Evolutionary conservation across 371 early-diverging fungal species (phyloP), one percentile per base, ranked within the genome.

Genomic region (Dichotomocladium elegans): DNA sequence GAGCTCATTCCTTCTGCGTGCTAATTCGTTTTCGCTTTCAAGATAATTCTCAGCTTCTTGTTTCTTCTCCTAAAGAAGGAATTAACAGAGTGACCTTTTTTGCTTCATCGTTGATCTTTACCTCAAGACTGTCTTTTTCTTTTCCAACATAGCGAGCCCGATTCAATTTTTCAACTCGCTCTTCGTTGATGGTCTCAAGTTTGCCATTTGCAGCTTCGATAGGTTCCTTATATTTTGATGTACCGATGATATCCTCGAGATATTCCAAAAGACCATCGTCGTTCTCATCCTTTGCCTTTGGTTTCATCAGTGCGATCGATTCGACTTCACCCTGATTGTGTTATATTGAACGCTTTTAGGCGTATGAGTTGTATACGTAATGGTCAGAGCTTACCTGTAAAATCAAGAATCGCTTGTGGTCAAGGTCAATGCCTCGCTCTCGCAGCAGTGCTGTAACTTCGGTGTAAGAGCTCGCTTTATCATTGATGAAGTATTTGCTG

Each of bases 211-310:
- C 77, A 10, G 85, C 76, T 56, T 95, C 94, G 55, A 99, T 99
- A 21, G 85, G 81, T 15, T 79, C 82, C 70, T 96, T 94, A 68
- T 93, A 98, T 41, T 79, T 70, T 3, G 88, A 81, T 3, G 99
- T 99, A 7, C 99, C 99, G 47, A 99, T 99, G 45, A 99, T 99
- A 70, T 99, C 99, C 67, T 99, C 99, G 31, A 99, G 75, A 68
- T 99, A 99, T 70, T 99, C 99, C 7, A 99, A 80, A 44, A 99
- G 71, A 0, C 99, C 99, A 49, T 94, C 98, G 47, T 98, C 98
- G 57, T 91, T 83, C 30, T 93, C 95, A 27, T 75, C 91, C 57
- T 79, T 85, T 4, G 91, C 97, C 64, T 98, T 98, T 1, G 99
- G 91, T 66, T 99, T 99, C 99, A 99, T 99, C 64, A 93, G 86